These are phyloP conservation scores for Furcasterigmium furcatum DNA, from an alignment of 2,329 filamentous ascomycete species.

Conservation along the genomic window DNA sequence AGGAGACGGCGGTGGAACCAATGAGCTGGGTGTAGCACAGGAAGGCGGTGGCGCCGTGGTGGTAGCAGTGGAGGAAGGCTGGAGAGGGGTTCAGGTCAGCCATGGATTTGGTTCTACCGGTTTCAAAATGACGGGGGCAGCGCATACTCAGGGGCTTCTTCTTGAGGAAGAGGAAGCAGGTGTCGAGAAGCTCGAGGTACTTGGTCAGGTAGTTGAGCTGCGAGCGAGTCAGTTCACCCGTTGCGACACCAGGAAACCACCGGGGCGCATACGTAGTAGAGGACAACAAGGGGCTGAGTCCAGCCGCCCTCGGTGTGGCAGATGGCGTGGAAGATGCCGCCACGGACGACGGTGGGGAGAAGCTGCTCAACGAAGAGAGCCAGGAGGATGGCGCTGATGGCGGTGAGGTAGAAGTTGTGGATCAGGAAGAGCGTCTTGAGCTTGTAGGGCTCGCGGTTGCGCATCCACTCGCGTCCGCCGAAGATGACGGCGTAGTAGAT, in stretches of 20 bases:
- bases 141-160: slow-evolving; percentile 90
- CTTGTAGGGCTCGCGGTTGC: slow-evolving; percentile 79
- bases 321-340: slow-evolving; percentile 86
- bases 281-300: slow-evolving; percentile 87
- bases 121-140: not conserved
- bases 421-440: slow-evolving; percentile 88
- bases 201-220: slow-evolving; percentile 98
- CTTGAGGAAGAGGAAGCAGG: slow-evolving; percentile 96
- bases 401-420: slow-evolving; percentile 93
- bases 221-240: not conserved
- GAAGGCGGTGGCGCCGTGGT: slow-evolving; percentile 93
- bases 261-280: slow-evolving; percentile 82
- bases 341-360: slow-evolving; percentile 73
- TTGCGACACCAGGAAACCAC: slow-evolving; percentile 17
- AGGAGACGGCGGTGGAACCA: slow-evolving; percentile 88
- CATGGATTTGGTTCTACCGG: too few species aligned
- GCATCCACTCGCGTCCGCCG: slow-evolving; percentile 89
- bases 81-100: slow-evolving; percentile 30
- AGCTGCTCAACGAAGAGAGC: slow-evolving; percentile 89
- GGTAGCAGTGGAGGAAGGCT: slow-evolving; percentile 98
- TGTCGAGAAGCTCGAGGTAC: slow-evolving; percentile 93
- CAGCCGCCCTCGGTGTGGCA: slow-evolving; percentile 81
- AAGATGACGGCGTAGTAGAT: slow-evolving; percentile 94
- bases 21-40: slow-evolving; percentile 98
- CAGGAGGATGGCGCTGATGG: slow-evolving; percentile 77